Evolutionary conservation across 345 rosid genomes (phyloP).

Genomic region (Corchorus olitorius): DNA sequence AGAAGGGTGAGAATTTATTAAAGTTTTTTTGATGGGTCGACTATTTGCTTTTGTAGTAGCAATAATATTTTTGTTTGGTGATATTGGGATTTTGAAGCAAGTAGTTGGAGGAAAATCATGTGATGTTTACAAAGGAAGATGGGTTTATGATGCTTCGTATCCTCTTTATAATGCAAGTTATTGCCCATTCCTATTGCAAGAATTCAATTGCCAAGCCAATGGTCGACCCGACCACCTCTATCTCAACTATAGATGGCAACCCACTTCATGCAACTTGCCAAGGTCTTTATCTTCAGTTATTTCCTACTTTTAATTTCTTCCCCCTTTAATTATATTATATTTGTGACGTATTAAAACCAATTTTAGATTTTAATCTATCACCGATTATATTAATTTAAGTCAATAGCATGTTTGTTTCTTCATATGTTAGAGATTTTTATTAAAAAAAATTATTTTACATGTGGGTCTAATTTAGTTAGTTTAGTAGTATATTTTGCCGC

Average conservation of each 20-base stretch:
- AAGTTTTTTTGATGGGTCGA: not conserved
- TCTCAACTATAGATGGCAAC: slow-evolving; percentile 69
- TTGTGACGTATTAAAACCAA: not conserved
- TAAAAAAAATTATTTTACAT: too few species aligned
- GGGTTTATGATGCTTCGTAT: slow-evolving; percentile 59
- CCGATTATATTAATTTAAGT: not conserved
- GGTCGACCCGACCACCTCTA: slow-evolving; percentile 61
- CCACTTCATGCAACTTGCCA: slow-evolving; percentile 48
- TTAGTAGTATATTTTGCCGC: too few species aligned
- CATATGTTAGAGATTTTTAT: not conserved
- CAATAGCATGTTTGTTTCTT: not conserved
- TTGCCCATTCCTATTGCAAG: slow-evolving; percentile 53
- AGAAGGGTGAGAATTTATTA: not conserved
- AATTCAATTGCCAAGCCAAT: slow-evolving; percentile 56
- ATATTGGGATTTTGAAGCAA: not conserved
- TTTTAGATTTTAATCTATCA: too few species aligned
- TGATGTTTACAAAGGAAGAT: slow-evolving; percentile 48
- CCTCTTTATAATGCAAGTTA: slow-evolving; percentile 47
- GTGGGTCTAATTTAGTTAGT: not conserved
- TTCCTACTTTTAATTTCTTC: not conserved
- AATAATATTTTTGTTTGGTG: not conserved
- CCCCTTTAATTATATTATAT: too few species aligned
- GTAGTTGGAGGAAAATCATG: slow-evolving; percentile 2
- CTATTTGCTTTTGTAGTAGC: slow-evolving; percentile 3
- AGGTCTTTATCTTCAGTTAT: slow-evolving; percentile 40